A percentile compares a stretch with the other conserved stretches of the same genome.
Conservation (phyloP, 192 early-diverging fungal genomes). For the Dispira parvispora region DNA sequence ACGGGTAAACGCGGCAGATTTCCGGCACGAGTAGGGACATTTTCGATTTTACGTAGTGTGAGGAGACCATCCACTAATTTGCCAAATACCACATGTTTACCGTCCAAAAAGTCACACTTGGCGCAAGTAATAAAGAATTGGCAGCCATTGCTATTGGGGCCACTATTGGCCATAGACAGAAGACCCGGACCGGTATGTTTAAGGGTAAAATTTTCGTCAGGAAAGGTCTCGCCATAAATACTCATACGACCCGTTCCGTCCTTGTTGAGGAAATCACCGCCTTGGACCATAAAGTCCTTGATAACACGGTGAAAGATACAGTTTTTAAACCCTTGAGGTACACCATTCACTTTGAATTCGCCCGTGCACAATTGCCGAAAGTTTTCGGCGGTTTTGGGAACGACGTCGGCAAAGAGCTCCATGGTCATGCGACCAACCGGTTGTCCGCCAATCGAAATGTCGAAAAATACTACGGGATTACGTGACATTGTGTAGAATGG, state of each 20-base stretch:
- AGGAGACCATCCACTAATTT: slow-evolving; percentile 70
- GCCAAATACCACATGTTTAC: slow-evolving; percentile 82
- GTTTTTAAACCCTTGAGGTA: slow-evolving; percentile 75
- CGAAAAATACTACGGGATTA: slow-evolving; percentile 38
- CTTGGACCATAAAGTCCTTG: slow-evolving; percentile 88
- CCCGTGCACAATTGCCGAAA: slow-evolving; percentile 86
- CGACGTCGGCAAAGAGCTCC: slow-evolving; percentile 53
- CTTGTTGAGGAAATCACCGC: slow-evolving; percentile 80
- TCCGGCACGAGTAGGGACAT: slow-evolving; percentile 73
- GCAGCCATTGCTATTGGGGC: slow-evolving; percentile 74
- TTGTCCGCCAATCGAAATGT: slow-evolving; percentile 28
- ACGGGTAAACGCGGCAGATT: slow-evolving; percentile 76
- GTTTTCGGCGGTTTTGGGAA: slow-evolving; percentile 65
- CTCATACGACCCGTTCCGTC: slow-evolving; percentile 75
- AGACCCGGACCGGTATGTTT: slow-evolving; percentile 74
- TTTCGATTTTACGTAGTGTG: slow-evolving; percentile 85
- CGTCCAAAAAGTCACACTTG: slow-evolving; percentile 72
- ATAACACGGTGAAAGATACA: slow-evolving; percentile 72
- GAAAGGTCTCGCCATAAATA: slow-evolving; percentile 66
- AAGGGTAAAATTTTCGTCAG: slow-evolving; percentile 73
- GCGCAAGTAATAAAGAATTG: slow-evolving; percentile 89
- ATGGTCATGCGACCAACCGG: slow-evolving; percentile 41
- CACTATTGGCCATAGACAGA: slow-evolving; percentile 81
- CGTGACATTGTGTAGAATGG: not conserved
- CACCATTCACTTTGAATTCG: slow-evolving; percentile 63